Base-by-base conservation (phyloP, 1,284 basidiomycete genomes). In the Marasmius fiardii region DNA sequence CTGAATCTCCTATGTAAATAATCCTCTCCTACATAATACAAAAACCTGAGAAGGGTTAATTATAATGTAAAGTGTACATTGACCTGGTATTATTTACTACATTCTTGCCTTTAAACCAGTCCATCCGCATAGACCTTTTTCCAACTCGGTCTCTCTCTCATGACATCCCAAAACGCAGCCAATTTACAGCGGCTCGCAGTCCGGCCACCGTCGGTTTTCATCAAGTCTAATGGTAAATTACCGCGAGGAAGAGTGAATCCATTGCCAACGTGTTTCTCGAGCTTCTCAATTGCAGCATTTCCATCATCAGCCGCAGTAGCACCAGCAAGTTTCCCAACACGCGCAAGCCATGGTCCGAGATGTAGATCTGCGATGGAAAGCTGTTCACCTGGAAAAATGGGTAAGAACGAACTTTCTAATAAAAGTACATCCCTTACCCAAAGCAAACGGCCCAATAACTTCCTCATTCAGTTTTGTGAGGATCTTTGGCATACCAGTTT, bases 351-450 rank as follows among this genome's bases (percentile, higher is more conserved):
- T 11, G 84, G 85, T 2, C 83, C 85, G 24, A 93, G 73, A 65
- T 94, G 91, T 52, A 93, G 70, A 67, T 95, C 93, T 2, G 86
- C 90, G 43, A 93, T 74, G 7, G 86, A 90, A 65, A 93, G 69
- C 58, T 92, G 89, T 63, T 89, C 88, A 24, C 87, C 87, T 88
- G 56, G 20, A 33, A 50, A 23, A 51, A 76, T 65, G 37, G 65
- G 60, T 47, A 57, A 59, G 58, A 56, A 53, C 48, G 53, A 6
- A 24, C 77, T 79, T 43, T 12, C 45, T 45, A 67, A 70, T 65
- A 73, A 52, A 52, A 55, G 47, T 33, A 12, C n/a, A 20, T 53
- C 28, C 58, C 77, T 68, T 74, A 78, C 92, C 93, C 12, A 93
- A 76, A 0, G 79, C 72, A 65, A 78, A 92, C 1, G 90, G 90